phyloP scores from a whole-genome alignment of 2,329 filamentous ascomycete genomes.

The Rutstroemia sp. region DNA sequence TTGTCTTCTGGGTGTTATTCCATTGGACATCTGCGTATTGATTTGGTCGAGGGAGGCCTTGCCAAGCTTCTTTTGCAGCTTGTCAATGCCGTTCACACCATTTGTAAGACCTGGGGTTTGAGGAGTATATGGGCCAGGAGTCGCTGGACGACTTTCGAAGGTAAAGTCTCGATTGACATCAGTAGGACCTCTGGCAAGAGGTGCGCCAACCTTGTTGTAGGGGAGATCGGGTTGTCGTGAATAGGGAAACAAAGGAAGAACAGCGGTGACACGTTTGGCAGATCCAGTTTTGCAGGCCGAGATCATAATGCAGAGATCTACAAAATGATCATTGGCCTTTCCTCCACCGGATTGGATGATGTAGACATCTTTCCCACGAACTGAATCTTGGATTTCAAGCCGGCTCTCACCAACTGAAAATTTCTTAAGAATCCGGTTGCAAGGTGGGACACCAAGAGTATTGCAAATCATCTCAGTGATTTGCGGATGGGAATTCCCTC shows the following conservation, averaged over 20 bases:
- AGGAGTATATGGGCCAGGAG: slow-evolving; percentile 66
- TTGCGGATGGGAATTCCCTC: slow-evolving; percentile 85
- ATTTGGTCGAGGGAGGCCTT: slow-evolving; percentile 56
- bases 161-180: slow-evolving; percentile 58
- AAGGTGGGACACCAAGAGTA: slow-evolving; percentile 77
- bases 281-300: slow-evolving; percentile 96
- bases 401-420: slow-evolving; percentile 94
- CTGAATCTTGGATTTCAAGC: slow-evolving; percentile 92
- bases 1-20: slow-evolving; percentile 29
- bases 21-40: slow-evolving; percentile 34
- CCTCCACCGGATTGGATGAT: slow-evolving; percentile 93
- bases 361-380: slow-evolving; percentile 97
- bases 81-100: slow-evolving; percentile 55
- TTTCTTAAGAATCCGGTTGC: slow-evolving; percentile 78
- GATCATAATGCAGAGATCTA: slow-evolving; percentile 96
- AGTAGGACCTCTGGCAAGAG: slow-evolving; percentile 62
- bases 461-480: slow-evolving; percentile 83
- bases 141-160: slow-evolving; percentile 87
- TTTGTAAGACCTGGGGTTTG: slow-evolving; percentile 52
- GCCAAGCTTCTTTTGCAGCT: slow-evolving; percentile 65
- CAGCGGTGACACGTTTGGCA: slow-evolving; percentile 85
- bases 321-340: slow-evolving; percentile 90
- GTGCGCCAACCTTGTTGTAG: slow-evolving; percentile 92
- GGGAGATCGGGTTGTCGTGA: slow-evolving; percentile 93
- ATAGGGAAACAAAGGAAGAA: slow-evolving; percentile 94